Base-by-base conservation (phyloP, 2,329 filamentous ascomycete species). In the Fonsecaea erecta region DNA sequence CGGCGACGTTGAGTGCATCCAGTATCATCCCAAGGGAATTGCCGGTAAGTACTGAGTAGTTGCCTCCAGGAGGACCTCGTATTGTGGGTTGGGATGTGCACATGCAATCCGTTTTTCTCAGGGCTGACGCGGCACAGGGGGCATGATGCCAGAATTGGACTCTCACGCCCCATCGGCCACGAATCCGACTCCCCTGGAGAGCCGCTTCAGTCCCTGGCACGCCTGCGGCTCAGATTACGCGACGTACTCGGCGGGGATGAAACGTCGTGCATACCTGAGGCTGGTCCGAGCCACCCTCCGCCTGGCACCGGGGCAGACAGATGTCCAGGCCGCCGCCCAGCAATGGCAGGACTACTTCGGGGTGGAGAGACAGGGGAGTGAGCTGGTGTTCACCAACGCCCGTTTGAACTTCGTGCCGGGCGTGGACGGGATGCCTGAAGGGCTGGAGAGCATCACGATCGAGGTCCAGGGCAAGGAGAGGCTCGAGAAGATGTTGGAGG, bases 21-120 rank as follows among this genome's bases (percentile, higher is more conserved):
- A 82, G 66, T 82, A 81, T 62, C 80, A 82, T 68, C 79, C 80
- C 1, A 81, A 78, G 62, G 77, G 76, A 2, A 75, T 79, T 52
- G 75, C 75, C 65, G 79, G 68, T 68, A n/a, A 59, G 68, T 65
- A 28, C 1, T 26, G 11, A 30, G 28, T 30, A 8, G 3, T 30
- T 30, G n/a, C n/a, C 28, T 28, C 16, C 9, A 21, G 26, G n/a
- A 37, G 40, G n/a, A n/a, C n/a, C n/a, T n/a, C n/a, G n/a, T 9
- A 18, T 46, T 46, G n/a, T n/a, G 40, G 40, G 8, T 11, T 11
- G n/a, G 11, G 40, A 46, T n/a, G n/a, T 21, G 26, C 46, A 24
- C n/a, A 43, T 11, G 74, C 75, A 60, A 30, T 43, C 28, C 53
- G 51, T 32, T 32, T 4, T 9, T 56, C 16, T 51, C 5, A 3